Percentiles rank a stretch among this genome's conserved stretches.
phyloP scores from a whole-genome alignment of 306 rosid genomes.

The Castanea mollissima region DNA sequence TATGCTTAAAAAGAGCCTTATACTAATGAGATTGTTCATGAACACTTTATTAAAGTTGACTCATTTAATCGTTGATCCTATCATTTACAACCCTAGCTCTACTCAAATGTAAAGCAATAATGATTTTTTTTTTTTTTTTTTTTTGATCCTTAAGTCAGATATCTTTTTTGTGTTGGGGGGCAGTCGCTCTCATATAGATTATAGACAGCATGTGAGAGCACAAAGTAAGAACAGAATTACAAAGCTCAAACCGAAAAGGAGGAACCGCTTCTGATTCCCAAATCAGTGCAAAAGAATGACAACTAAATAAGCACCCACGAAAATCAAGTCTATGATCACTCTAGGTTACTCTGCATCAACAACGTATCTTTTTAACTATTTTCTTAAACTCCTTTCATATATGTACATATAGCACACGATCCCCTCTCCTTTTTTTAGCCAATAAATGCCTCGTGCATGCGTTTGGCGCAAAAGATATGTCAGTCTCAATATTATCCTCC shows the following conservation, averaged over 20 bases:
- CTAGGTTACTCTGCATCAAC: conserved; percentile 15
- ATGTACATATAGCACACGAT: too few species aligned
- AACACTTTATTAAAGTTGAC: too few species aligned
- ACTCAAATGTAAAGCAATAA: too few species aligned
- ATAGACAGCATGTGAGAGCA: neutral
- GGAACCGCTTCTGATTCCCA: neutral
- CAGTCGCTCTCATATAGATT: neutral
- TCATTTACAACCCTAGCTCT: too few species aligned
- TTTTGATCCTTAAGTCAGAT: too few species aligned
- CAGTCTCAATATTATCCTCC: conserved; percentile 5
- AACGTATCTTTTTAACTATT: neutral
- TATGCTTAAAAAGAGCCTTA: too few species aligned
- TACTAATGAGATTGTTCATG: too few species aligned
- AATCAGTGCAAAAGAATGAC: neutral
- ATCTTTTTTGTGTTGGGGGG: too few species aligned
- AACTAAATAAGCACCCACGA: neutral
- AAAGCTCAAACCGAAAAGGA: neutral
- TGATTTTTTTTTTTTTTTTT: too few species aligned
- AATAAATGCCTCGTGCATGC: conserved; percentile 16
- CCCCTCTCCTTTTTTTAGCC: too few species aligned
- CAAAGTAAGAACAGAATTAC: neutral
- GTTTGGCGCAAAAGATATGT: conserved; percentile 20
- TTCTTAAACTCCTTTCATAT: neutral
- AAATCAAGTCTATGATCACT: neutral
- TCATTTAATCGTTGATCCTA: too few species aligned